These are phyloP conservation scores for Golovinomyces cichoracearum DNA, from an alignment of 2,329 filamentous ascomycete genomes.

Conservation along the genomic window DNA sequence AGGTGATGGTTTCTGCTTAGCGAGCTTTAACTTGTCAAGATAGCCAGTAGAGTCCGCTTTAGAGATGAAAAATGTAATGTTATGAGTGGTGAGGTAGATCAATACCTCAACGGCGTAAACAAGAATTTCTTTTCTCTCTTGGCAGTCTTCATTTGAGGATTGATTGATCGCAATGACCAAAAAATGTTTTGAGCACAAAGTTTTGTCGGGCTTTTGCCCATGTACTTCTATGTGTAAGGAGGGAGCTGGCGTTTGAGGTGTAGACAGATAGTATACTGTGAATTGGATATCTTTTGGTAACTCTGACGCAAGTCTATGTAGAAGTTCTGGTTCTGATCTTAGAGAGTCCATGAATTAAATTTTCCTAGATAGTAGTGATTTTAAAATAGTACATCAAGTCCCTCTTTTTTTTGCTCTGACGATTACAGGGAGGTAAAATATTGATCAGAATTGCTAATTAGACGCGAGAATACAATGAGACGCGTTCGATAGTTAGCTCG, in stretches of 20 bases:
- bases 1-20: constrained; percentile 40
- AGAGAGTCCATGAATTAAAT: not conserved
- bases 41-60: constrained; percentile 95
- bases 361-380: too few species aligned
- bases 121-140: constrained; percentile 24
- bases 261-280: constrained; percentile 64
- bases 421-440: too few species aligned
- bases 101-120: constrained; percentile 68
- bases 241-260: constrained; percentile 46
- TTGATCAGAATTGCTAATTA: too few species aligned
- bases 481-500: too few species aligned
- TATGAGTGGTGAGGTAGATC: constrained; percentile 55
- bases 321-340: constrained; percentile 5
- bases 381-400: too few species aligned
- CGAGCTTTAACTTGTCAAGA: constrained; percentile 37
- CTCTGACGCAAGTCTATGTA: constrained; percentile 11
- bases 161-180: constrained; percentile 27
- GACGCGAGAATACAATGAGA: too few species aligned
- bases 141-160: constrained; percentile 6
- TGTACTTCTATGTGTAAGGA: constrained; percentile 61
- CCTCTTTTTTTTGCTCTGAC: too few species aligned
- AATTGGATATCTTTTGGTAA: constrained; percentile 32
- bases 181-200: constrained; percentile 70
- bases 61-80: constrained; percentile 77
- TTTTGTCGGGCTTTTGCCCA: constrained; percentile 43